These are phyloP conservation scores for Astrothelium subdiscretum DNA, from an alignment of 495 filamentous ascomycete species.

Conservation along the genomic window DNA sequence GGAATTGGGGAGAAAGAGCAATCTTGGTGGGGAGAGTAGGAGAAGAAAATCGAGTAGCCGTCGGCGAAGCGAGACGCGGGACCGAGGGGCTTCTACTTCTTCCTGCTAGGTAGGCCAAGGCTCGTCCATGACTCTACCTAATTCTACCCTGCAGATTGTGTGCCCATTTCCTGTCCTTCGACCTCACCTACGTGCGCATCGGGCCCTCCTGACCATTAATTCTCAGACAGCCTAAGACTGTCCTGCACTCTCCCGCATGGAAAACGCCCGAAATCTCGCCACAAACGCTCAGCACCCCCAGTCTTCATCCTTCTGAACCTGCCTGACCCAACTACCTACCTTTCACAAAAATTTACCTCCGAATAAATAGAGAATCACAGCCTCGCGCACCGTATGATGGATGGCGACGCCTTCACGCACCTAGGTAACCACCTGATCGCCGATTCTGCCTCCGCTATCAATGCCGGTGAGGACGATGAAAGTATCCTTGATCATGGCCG, in stretches of 20 bases:
- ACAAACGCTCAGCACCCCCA: not conserved
- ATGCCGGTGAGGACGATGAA: slow-evolving; percentile 70
- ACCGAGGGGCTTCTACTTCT: not conserved
- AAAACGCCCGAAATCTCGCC: not conserved
- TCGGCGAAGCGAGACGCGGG: not conserved
- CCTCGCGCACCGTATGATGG: slow-evolving; percentile 38
- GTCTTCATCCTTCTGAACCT: not conserved
- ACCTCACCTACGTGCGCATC: not conserved
- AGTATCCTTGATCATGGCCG: slow-evolving; percentile 55
- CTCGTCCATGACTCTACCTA: too few relatives aligned
- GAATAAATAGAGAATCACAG: too few relatives aligned
- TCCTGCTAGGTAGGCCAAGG: too few relatives aligned
- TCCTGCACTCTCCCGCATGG: not conserved
- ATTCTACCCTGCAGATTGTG: not conserved
- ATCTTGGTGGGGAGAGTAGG: not conserved
- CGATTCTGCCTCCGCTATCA: slow-evolving; percentile 60
- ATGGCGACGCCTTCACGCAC: slow-evolving; percentile 68
- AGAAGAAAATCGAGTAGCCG: not conserved
- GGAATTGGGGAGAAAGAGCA: not conserved
- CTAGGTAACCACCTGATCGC: slow-evolving; percentile 72
- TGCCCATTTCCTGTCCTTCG: not conserved
- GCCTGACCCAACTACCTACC: too few relatives aligned
- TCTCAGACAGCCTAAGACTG: not conserved
- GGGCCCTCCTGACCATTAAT: not conserved
- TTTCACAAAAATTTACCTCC: too few relatives aligned